Evolutionary conservation across 768 basidiomycete species (phyloP), one percentile per base, ranked within the genome.

Genomic region (Mycena amicta): DNA sequence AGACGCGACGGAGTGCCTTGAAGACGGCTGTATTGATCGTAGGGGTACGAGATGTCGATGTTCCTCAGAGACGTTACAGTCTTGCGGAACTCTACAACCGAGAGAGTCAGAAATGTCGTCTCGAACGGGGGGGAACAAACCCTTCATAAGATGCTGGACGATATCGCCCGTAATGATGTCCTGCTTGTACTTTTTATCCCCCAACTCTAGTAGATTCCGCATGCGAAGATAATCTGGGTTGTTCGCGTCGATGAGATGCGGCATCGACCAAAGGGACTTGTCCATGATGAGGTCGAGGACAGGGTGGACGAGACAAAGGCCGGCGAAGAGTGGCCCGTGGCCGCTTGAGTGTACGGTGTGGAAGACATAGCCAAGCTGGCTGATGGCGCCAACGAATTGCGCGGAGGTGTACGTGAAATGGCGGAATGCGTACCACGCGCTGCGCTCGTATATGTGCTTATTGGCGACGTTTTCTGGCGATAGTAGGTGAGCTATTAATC

Each of bases 161-260:
- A 63, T 56, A 37, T 63, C 58, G 3, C 58, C 62, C 3, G 62
- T 60, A 28, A 63, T 57, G 23, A 63, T 51, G 49, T 63, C 58
- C 41, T 63, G 62, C 37, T 33, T 56, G 49, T 54, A 63, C 33
- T 63, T 54, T 5, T 30, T 28, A 22, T 63, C 49, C 20, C 58
- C 55, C 20, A 63, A 47, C 13, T 37, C 46, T 23, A 54, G 62
- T n/a, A 57, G 52, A 45, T 55, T 53, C 3, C 33, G 52, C 55
- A 50, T 53, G 47, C 62, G 52, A 20, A 60, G 23, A 43, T 33
- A 63, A 28, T 63, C 51, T 12, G 46, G 55, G 45, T 63, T 20
- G 18, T 30, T 55, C 13, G 58, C 31, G 16, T 63, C 47, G 52
- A 57, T 53, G 23, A 63, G 5, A 47, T 54, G 52, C 18, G 62